Evolutionary conservation across 2,329 filamentous ascomycete genomes (phyloP).

Genomic region (Lecanicillium sp.): DNA sequence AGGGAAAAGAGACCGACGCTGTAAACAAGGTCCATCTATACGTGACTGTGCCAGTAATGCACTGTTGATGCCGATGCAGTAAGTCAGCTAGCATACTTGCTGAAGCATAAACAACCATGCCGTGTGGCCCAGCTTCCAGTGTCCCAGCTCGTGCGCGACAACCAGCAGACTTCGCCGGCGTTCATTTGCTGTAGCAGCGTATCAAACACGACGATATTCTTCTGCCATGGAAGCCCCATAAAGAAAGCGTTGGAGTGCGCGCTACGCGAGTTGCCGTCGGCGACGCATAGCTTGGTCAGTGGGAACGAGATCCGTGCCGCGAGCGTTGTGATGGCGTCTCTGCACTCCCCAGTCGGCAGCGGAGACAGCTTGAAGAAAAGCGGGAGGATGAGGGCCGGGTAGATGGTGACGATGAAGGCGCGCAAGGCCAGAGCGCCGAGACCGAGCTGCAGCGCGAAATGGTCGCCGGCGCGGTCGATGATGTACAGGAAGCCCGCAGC

Average conservation of each 20-base stretch:
- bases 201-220: constrained; percentile 99
- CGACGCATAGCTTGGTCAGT: constrained; percentile 86
- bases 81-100: constrained; percentile 55
- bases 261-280: constrained; percentile 82
- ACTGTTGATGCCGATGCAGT: neutral
- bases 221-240: constrained; percentile 97
- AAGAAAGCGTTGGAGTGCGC: constrained; percentile 91
- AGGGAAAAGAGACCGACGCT: constrained; percentile 94
- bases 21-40: constrained; percentile 67
- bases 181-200: constrained; percentile 94
- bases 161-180: constrained; percentile 89
- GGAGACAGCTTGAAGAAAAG: constrained; percentile 98
- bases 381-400: constrained; percentile 87
- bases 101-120: constrained; percentile 83
- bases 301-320: constrained; percentile 84
- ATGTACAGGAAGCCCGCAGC: constrained; percentile 90
- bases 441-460: constrained; percentile 98
- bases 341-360: constrained; percentile 80
- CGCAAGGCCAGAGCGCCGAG: constrained; percentile 83
- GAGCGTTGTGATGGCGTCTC: constrained; percentile 77
- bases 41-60: neutral
- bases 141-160: constrained; percentile 88
- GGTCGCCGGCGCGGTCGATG: constrained; percentile 83
- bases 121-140: constrained; percentile 95
- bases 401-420: constrained; percentile 91